A percentile compares a stretch with the other conserved stretches of the same genome.
Conservation (phyloP, 208 protist genomes). For the Crithidia sp. region DNA sequence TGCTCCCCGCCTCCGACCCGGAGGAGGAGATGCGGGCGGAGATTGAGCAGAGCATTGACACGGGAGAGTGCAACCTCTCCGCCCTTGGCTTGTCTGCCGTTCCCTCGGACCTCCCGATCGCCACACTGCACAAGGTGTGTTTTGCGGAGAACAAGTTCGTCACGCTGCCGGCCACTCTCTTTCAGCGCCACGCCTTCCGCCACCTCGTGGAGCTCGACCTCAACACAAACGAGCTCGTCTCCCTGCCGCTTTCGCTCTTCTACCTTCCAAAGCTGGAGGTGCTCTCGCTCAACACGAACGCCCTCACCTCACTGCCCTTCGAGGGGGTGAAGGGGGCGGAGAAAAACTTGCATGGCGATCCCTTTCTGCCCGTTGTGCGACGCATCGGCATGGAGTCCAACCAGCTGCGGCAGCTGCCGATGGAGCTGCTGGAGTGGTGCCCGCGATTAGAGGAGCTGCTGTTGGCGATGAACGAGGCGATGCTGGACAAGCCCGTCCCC, state of each 20-base stretch:
- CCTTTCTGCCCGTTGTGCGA: constrained; percentile 55
- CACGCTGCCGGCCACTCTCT: constrained; percentile 47
- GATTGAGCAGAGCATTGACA: constrained; percentile 44
- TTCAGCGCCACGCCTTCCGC: constrained; percentile 40
- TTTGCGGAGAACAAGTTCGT: constrained; percentile 69
- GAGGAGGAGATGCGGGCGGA: constrained; percentile 58
- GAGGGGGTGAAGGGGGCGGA: constrained; percentile 9
- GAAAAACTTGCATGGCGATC: background rate
- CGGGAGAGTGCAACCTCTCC: constrained; percentile 68
- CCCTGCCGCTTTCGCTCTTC: constrained; percentile 68
- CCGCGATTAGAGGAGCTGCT: constrained; percentile 56
- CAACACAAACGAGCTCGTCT: constrained; percentile 68
- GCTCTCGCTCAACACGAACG: constrained; percentile 76
- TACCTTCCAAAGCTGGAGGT: constrained; percentile 65
- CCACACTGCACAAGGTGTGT: constrained; percentile 45
- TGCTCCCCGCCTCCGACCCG: constrained; percentile 30
- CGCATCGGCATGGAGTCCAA: constrained; percentile 81
- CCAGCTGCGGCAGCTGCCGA: constrained; percentile 56
- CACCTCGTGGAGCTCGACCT: constrained; percentile 58
- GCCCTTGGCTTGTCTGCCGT: constrained; percentile 47
- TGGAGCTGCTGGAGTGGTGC: constrained; percentile 69
- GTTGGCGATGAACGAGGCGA: constrained; percentile 69
- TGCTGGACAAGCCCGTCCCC: constrained; percentile 62
- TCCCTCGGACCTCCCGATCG: constrained; percentile 44
- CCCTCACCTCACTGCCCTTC: constrained; percentile 44